Base-by-base conservation (phyloP, 2,329 filamentous ascomycete genomes). In the Fusarium sp. region DNA sequence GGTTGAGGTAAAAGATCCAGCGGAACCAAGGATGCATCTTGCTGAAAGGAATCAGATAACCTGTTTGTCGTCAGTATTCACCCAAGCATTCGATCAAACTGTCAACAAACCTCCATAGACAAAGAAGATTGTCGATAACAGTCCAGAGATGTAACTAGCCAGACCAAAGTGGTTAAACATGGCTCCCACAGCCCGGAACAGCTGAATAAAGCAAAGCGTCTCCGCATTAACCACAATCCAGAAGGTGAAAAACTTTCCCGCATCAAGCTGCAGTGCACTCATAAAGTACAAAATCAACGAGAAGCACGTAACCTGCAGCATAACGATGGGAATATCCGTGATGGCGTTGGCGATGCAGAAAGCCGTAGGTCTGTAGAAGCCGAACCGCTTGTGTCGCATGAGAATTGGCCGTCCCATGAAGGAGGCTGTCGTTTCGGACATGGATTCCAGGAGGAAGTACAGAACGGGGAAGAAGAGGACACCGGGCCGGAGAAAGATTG, bases 171-270 rank as follows among this genome's bases (percentile, higher is more conserved):
- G 87, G 3, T 88, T 89, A 5, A 89, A 91, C 33, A 92, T 82
- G 1, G 90, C 86, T 1, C 91, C 92, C 69, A 93, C 89, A 84
- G 91, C 90, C 4, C 92, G 87, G 80, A 92, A 93, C 32, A 93
- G 81, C 6, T 90, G 85, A 0, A 90, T 92, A 67, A 93, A 85
- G 66, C 87, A 88, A 37, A 93, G 85, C 0, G 90, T 91, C 2
- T 84, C 90, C n/a, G 74, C 72, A 45, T 79, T 91, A 60, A 92
- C 87, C 75, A 93, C 89, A 15, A 93, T 84, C 80, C 91, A 85
- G 80, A 90, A 91, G 74, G 91, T 92, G 78, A 89, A 92, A 82
- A 93, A 93, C 70, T 74, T 73, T 2, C 76, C 80, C 1, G 74
- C 76, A 37, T 79, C 75, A 9, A 69, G 61, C 57, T 80, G 75